A percentile compares a stretch with the other conserved stretches of the same genome.
These are phyloP conservation scores for Dendryphion nanum DNA, from an alignment of 2,329 filamentous ascomycete genomes.

Conservation along the genomic window DNA sequence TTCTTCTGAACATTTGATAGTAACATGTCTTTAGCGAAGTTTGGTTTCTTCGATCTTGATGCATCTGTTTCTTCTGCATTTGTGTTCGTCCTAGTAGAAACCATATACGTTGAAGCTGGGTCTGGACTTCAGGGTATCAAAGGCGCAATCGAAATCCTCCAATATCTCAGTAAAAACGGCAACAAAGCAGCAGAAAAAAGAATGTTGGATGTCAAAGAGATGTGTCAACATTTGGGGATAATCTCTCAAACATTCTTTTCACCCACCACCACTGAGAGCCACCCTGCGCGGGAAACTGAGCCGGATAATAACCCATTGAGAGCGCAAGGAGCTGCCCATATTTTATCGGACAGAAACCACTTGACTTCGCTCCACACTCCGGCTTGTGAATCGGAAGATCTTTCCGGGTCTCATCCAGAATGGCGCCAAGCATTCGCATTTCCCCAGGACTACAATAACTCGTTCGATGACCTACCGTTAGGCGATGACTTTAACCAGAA, in stretches of 20 bases:
- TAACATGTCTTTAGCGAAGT: neutral
- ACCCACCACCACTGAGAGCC: no score
- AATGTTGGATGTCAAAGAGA: neutral
- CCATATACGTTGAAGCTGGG: neutral
- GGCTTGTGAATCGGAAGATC: no score
- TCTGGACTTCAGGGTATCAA: neutral
- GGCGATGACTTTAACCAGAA: neutral
- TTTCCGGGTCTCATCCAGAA: neutral
- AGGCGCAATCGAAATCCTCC: neutral
- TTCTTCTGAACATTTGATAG: neutral
- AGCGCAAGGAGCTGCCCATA: no score
- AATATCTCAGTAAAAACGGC: neutral
- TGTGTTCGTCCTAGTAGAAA: neutral
- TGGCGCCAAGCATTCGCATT: neutral
- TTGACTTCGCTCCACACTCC: no score
- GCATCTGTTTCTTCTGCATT: neutral
- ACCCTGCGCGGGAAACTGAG: neutral
- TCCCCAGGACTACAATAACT: neutral
- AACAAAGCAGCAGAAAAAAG: neutral
- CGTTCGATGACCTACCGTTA: neutral
- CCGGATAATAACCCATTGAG: no score
- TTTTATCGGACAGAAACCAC: no score
- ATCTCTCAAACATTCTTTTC: no score
- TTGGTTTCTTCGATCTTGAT: conserved; percentile 1
- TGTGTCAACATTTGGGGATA: neutral